These are phyloP conservation scores for Asterophora parasitica DNA, from an alignment of 768 basidiomycete species.

Conservation along the genomic window DNA sequence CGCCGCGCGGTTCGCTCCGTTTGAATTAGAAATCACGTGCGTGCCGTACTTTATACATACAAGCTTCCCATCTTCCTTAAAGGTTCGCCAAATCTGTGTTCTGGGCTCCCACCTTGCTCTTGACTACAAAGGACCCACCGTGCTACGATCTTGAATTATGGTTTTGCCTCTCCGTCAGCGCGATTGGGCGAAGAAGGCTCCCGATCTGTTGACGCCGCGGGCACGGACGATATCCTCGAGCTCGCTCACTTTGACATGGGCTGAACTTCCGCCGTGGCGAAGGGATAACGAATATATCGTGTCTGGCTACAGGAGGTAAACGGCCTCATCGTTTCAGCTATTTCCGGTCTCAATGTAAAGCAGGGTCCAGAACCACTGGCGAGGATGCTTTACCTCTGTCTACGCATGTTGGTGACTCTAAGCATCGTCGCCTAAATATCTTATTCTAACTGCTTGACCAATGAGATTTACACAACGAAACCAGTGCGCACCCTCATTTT, in stretches of 20 bases:
- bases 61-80: not conserved
- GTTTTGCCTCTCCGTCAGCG: not conserved
- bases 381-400: constrained; percentile 56
- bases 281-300: constrained; percentile 72
- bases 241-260: constrained; percentile 42
- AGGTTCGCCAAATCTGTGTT: no score
- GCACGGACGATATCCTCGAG: not conserved
- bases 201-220: not conserved
- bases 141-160: not conserved
- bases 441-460: constrained; percentile 14
- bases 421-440: constrained; percentile 14
- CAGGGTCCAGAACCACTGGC: constrained; percentile 59
- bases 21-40: constrained; percentile 5
- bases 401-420: constrained; percentile 54
- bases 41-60: not conserved
- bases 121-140: not conserved
- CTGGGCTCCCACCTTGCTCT: not conserved
- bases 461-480: constrained; percentile 76
- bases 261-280: constrained; percentile 63
- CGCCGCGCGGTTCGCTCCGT: no score
- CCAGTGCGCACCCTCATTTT: constrained; percentile 35
- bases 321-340: constrained; percentile 3
- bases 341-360: constrained; percentile 9
- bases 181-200: constrained; percentile 1
- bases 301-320: constrained; percentile 64